Percentiles rank a stretch among this genome's conserved stretches.
Evolutionary conservation across 495 filamentous ascomycete species (phyloP).

Genomic region (Daldinia vernicosa): DNA sequence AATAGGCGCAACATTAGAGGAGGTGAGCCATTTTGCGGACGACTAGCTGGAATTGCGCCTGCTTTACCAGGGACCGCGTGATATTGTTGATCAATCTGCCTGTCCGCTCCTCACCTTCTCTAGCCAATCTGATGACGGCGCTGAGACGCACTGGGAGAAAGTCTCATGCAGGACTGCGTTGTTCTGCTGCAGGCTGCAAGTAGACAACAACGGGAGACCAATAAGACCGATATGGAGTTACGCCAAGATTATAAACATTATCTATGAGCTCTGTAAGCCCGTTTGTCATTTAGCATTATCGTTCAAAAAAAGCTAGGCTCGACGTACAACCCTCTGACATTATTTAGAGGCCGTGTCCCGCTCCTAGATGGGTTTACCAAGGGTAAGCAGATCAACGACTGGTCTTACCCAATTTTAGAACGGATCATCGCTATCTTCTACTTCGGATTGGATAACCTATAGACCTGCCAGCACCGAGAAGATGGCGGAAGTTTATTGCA

Average conservation of each 20-base stretch:
- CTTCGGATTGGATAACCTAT: not conserved
- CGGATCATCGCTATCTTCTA: not conserved
- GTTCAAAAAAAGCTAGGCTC: not conserved
- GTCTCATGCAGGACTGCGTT: conserved; percentile 35
- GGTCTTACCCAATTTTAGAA: not conserved
- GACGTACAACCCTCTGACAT: not conserved
- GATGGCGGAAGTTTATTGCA: conserved; percentile 26
- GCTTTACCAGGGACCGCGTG: conserved; percentile 1
- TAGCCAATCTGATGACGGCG: conserved; percentile 17
- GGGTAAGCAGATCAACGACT: not conserved
- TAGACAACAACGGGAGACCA: conserved; percentile 9
- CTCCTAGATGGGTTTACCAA: conserved; percentile 2
- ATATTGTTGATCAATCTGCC: conserved; percentile 8
- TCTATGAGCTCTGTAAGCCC: conserved; percentile 12
- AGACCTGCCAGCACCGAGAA: not conserved
- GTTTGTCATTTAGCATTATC: not conserved
- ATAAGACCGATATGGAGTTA: conserved; percentile 11
- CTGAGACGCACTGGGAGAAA: conserved; percentile 4
- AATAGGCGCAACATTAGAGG: not conserved
- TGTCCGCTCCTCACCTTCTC: not conserved
- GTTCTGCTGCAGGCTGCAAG: conserved; percentile 34
- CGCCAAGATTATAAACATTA: conserved; percentile 10
- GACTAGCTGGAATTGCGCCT: not conserved
- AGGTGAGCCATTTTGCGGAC: not conserved
- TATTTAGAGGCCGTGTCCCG: conserved; percentile 13